Evolutionary conservation across 768 basidiomycete species (phyloP).

Genomic region (Tephrocybe sp.): DNA sequence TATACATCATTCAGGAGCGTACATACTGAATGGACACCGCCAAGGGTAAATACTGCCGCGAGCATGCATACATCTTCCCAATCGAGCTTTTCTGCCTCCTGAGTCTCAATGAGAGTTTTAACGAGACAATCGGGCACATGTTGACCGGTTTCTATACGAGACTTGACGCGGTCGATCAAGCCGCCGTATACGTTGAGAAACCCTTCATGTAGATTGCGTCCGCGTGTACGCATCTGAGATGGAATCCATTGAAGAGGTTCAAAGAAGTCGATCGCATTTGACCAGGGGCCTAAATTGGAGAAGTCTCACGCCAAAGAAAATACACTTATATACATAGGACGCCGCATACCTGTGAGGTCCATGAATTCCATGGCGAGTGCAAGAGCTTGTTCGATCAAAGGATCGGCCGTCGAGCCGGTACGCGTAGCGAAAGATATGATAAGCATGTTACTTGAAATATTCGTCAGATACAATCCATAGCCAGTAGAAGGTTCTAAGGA

Average conservation of each 20-base stretch:
- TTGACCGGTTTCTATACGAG: constrained; percentile 33
- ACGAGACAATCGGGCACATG: constrained; percentile 43
- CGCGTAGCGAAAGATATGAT: constrained; percentile 41
- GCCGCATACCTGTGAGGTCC: constrained; percentile 24
- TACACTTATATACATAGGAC: not conserved
- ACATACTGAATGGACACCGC: constrained; percentile 41
- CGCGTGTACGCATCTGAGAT: constrained; percentile 34
- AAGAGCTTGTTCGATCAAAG: constrained; percentile 33
- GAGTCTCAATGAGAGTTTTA: constrained; percentile 34
- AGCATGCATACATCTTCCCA: constrained; percentile 39
- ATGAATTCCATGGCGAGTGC: constrained; percentile 44
- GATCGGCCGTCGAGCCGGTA: constrained; percentile 36
- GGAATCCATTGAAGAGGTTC: constrained; percentile 40
- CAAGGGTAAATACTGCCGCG: constrained; percentile 39
- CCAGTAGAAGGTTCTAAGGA: not conserved
- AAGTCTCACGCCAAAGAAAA: constrained; percentile 19
- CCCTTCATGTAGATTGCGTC: constrained; percentile 34
- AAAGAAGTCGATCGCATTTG: constrained; percentile 46
- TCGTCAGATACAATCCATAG: too few species aligned
- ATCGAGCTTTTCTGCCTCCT: constrained; percentile 35
- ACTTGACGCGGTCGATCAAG: constrained; percentile 37
- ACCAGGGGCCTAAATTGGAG: constrained; percentile 32
- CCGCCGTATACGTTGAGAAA: constrained; percentile 35
- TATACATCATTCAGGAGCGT: not conserved
- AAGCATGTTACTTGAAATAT: constrained; percentile 40